phyloP scores from a whole-genome alignment of 1,284 basidiomycete species.

The Nidula niveotomentosa region DNA sequence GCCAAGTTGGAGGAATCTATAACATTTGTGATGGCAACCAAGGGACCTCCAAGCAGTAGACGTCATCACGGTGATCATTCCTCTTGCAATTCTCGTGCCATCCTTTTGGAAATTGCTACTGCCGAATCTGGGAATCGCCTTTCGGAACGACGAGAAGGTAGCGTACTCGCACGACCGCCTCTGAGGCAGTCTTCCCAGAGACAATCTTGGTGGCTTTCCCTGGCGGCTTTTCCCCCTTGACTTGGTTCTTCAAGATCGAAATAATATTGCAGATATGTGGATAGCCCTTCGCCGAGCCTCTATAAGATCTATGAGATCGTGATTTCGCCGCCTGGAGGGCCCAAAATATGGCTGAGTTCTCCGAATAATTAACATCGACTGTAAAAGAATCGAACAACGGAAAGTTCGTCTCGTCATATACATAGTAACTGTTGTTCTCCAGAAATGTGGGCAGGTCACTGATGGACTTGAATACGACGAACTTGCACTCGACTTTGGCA shows the following conservation, averaged over 20 bases:
- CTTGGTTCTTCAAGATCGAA: not conserved
- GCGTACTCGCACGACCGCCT: not conserved
- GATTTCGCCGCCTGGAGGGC: not conserved
- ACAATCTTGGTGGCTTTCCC: not conserved
- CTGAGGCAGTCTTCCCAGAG: not conserved
- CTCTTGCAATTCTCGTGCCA: not conserved
- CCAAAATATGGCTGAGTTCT: not conserved
- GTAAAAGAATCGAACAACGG: not conserved
- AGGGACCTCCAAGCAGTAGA: not conserved
- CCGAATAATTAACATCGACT: not conserved
- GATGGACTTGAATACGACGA: not conserved
- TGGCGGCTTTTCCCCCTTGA: not conserved
- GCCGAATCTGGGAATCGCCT: not conserved
- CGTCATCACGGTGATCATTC: not conserved
- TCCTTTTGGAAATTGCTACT: not conserved
- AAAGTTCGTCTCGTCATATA: not conserved
- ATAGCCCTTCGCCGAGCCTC: not conserved
- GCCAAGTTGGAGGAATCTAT: too few species aligned
- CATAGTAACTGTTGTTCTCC: not conserved
- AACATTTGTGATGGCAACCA: too few species aligned
- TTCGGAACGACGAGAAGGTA: not conserved
- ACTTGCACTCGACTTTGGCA: not conserved
- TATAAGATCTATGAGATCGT: not conserved
- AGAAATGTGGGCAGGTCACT: not conserved
- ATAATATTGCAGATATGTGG: not conserved